Evolutionary conservation across 768 basidiomycete genomes (phyloP), one percentile per base, ranked within the genome.

Genomic region (Collybiopsis confluens): DNA sequence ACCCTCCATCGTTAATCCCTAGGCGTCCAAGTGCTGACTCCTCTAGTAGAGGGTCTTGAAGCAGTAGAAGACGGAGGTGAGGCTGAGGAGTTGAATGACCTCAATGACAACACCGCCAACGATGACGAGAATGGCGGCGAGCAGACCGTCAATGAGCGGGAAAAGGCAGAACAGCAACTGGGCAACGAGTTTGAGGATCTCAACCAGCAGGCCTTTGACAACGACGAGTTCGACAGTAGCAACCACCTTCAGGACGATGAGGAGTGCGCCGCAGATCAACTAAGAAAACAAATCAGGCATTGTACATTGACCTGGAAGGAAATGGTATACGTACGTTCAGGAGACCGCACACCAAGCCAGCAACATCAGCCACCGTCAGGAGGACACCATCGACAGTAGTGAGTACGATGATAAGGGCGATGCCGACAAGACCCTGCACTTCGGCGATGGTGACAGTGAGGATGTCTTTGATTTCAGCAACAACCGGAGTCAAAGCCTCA

Each of bases 201-300:
- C 56, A 33, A 24, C 37, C n/a, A 57, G 45, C 10, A 57, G 38
- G n/a, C 20, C 26, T n/a, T 3, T 10, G 15, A 57, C 38, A n/a
- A 45, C 44, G 10, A 11, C 21, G n/a, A 8, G 4, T 3, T 57
- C 46, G 11, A 45, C 36, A 21, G 13, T 11, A 6, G 35, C 13
- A 8, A 57, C 56, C 13, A 57, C 37, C 10, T 30, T 41, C 35
- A 53, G 38, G 18, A 57, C 27, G n/a, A n/a, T n/a, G 24, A 6
- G 18, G 9, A 57, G 23, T 30, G 56, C 56, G 24, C 15, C 18
- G 44, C 45, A 56, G 56, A 56, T 54, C 18, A 56, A 28, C 56
- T 56, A 46, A 0, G 16, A 45, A 46, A 30, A 23, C 0, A 7
- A 7, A 27, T n/a, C 11, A 47, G 24, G n/a, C 9, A 26, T 2